Evolutionary conservation across 768 basidiomycete species (phyloP).

Genomic region (Amanita muscaria): DNA sequence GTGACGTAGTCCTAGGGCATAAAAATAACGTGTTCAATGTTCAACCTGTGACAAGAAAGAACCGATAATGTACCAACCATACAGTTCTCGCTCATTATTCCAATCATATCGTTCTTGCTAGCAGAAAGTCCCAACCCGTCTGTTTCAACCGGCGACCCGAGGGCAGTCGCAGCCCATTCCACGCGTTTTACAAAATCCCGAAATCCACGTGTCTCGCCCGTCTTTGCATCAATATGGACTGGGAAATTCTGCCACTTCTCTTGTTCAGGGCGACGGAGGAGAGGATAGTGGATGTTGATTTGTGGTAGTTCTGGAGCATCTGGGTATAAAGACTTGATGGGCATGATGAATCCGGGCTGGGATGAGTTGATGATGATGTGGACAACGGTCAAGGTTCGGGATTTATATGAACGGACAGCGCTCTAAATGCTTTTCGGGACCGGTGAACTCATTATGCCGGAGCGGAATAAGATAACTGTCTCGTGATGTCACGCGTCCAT

Average conservation of each 20-base stretch:
- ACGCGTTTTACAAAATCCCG: conserved; percentile 44
- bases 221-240: conserved; percentile 45
- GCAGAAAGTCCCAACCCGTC: conserved; percentile 50
- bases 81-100: conserved; percentile 63
- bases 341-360: conserved; percentile 27
- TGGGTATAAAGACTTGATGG: conserved; percentile 49
- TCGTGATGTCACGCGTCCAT: too few species aligned
- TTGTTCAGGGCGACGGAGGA: conserved; percentile 49
- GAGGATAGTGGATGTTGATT: conserved; percentile 44
- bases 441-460: too few species aligned
- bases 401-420: too few species aligned
- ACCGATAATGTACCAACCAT: conserved; percentile 36
- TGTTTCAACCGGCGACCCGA: conserved; percentile 33
- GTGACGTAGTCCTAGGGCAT: conserved; percentile 26
- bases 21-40: not conserved
- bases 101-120: conserved; percentile 49
- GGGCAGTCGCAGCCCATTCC: conserved; percentile 46
- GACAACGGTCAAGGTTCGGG: not conserved
- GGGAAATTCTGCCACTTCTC: conserved; percentile 47
- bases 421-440: too few species aligned
- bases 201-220: conserved; percentile 36
- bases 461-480: too few species aligned
- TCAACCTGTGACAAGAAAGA: not conserved
- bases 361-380: too few species aligned
- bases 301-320: conserved; percentile 40